These are phyloP conservation scores for Nevesoporus exiguus DNA, from an alignment of 768 basidiomycete species.

Conservation along the genomic window DNA sequence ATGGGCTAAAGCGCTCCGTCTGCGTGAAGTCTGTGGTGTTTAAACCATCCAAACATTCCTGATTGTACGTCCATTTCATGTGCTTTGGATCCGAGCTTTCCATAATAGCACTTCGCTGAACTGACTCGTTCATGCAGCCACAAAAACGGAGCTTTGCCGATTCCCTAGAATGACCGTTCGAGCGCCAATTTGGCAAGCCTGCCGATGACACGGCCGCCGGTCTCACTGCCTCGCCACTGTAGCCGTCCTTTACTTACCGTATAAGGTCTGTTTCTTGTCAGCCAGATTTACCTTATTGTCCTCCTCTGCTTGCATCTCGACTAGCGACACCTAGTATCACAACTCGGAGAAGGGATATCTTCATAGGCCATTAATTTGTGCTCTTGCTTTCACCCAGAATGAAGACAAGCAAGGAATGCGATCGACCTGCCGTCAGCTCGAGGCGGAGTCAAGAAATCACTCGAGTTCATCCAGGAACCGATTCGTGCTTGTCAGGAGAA, in stretches of 20 bases:
- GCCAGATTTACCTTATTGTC: neutral
- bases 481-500: too few species aligned
- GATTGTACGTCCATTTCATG: neutral
- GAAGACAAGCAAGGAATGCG: neutral
- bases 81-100: neutral
- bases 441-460: neutral
- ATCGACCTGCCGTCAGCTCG: constrained; percentile 6
- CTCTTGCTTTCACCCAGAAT: neutral
- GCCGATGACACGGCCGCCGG: neutral
- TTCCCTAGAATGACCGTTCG: neutral
- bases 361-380: neutral
- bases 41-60: too few species aligned
- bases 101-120: neutral
- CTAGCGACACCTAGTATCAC: neutral
- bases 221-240: neutral
- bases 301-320: neutral
- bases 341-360: neutral
- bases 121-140: neutral
- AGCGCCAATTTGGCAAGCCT: neutral
- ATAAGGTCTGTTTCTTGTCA: neutral
- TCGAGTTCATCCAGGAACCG: neutral
- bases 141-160: neutral
- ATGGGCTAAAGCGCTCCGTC: too few species aligned
- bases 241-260: neutral
- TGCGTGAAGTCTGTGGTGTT: too few species aligned